A percentile compares a stretch with the other conserved stretches of the same genome.
phyloP scores from a whole-genome alignment of 345 rosid species.

The Acer campestre region DNA sequence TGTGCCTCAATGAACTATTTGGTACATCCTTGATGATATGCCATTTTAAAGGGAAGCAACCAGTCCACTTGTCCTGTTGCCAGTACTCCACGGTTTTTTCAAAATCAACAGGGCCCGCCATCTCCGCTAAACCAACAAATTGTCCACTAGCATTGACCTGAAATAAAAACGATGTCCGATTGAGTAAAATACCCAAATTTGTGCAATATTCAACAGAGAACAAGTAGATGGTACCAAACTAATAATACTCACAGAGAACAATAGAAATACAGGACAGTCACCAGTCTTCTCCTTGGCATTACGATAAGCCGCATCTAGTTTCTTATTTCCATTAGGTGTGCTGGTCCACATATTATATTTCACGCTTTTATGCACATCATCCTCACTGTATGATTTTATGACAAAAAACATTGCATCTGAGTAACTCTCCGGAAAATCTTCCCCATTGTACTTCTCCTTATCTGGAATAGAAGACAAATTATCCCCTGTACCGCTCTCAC shows the following conservation, averaged over 20 bases:
- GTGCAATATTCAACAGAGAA: not conserved
- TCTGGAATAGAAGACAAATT: constrained; percentile 32
- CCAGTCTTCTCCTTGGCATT: constrained; percentile 53
- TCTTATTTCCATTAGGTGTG: constrained; percentile 76
- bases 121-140: constrained; percentile 83
- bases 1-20: constrained; percentile 66
- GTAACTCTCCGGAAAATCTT: constrained; percentile 53
- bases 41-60: constrained; percentile 83
- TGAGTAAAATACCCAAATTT: constrained; percentile 8
- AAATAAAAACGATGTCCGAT: constrained; percentile 14
- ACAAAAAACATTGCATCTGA: constrained; percentile 65
- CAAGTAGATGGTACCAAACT: not conserved
- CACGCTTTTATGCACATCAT: constrained; percentile 83
- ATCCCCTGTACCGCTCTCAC: constrained; percentile 38
- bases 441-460: constrained; percentile 47
- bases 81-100: constrained; percentile 67
- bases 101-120: constrained; percentile 74
- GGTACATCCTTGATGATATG: constrained; percentile 80
- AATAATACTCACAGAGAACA: constrained; percentile 68
- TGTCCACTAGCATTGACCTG: constrained; percentile 92
- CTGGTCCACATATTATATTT: constrained; percentile 81
- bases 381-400: constrained; percentile 82
- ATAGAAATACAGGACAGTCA: constrained; percentile 63
- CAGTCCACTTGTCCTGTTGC: constrained; percentile 90
- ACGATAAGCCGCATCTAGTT: constrained; percentile 63